A percentile compares a stretch with the other conserved stretches of the same genome.
These are phyloP conservation scores for Cyberlindnera bimundalis DNA, from an alignment of 805 yeast genomes.

Conservation along the genomic window DNA sequence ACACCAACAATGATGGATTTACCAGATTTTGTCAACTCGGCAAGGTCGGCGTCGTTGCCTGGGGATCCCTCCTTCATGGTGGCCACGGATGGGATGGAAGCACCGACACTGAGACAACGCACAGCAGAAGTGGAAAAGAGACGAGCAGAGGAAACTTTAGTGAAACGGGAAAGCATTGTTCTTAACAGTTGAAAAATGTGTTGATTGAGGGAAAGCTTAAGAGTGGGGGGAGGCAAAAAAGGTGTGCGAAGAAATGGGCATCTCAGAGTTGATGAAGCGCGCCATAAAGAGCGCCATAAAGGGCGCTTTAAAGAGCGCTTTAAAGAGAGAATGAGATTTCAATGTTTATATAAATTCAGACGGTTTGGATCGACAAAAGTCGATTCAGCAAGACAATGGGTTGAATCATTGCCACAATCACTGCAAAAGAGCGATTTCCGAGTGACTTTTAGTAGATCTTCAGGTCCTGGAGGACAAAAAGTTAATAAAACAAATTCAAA, in stretches of 20 bases:
- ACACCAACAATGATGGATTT: slow-evolving; percentile 56
- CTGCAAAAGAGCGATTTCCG: slow-evolving; percentile 47
- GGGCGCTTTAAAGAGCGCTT: too few species aligned
- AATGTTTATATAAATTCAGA: too few species aligned
- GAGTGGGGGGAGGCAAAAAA: background rate
- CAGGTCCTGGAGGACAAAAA: slow-evolving; percentile 89
- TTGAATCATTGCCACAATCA: slow-evolving; percentile 28
- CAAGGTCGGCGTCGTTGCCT: slow-evolving; percentile 55
- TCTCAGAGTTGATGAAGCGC: too few species aligned
- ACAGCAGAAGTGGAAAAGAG: slow-evolving; percentile 27
- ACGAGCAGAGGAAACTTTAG: slow-evolving; percentile 17
- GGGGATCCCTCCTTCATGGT: slow-evolving; percentile 60
- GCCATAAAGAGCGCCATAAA: too few species aligned
- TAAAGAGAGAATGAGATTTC: too few species aligned
- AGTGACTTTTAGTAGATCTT: slow-evolving; percentile 51
- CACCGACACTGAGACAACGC: slow-evolving; percentile 49
- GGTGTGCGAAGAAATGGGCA: background rate
- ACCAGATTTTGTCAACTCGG: slow-evolving; percentile 44
- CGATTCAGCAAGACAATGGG: slow-evolving; percentile 40
- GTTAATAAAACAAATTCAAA: slow-evolving; percentile 69
- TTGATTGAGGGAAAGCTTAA: background rate
- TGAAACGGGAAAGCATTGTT: slow-evolving; percentile 12
- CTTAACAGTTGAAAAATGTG: background rate
- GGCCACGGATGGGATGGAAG: slow-evolving; percentile 53
- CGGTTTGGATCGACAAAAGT: background rate